Conservation (phyloP, 305 asterid genomes). For the Fraxinus platypoda region DNA sequence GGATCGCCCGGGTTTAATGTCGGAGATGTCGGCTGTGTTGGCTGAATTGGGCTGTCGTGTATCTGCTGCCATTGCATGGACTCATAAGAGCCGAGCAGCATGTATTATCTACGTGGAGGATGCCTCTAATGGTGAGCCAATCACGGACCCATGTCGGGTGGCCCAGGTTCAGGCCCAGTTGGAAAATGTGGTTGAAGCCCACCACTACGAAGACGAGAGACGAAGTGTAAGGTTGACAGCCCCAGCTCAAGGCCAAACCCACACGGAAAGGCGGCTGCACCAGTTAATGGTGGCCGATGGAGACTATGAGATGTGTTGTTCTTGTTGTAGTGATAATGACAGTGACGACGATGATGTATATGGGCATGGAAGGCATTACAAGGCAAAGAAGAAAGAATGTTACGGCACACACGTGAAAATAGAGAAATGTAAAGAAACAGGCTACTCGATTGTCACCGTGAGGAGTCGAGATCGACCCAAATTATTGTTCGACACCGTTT, state of each 20-base stretch:
- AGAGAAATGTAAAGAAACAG: constrained; percentile 51
- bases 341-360: constrained; percentile 31
- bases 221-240: constrained; percentile 56
- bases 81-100: constrained; percentile 71
- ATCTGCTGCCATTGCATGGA: constrained; percentile 79
- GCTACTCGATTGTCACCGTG: constrained; percentile 58
- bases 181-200: constrained; percentile 78
- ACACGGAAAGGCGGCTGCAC: constrained; percentile 94
- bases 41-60: constrained; percentile 77
- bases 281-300: constrained; percentile 76
- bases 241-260: constrained; percentile 52
- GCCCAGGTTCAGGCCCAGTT: constrained; percentile 71
- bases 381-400: constrained; percentile 31
- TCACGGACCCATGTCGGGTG: constrained; percentile 47
- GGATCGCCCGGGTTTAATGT: constrained; percentile 84
- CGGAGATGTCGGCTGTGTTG: constrained; percentile 77
- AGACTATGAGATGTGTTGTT: constrained; percentile 65
- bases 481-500: constrained; percentile 73
- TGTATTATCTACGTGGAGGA: constrained; percentile 68
- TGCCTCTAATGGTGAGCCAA: constrained; percentile 32
- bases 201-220: constrained; percentile 51
- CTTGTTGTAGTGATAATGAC: constrained; percentile 40
- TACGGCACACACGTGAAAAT: constrained; percentile 61
- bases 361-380: constrained; percentile 22
- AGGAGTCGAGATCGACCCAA: constrained; percentile 73